Percentiles rank a stretch among this genome's conserved stretches.
These are phyloP conservation scores for Rubia peregrina DNA, from an alignment of 305 asterid genomes.

Conservation along the genomic window DNA sequence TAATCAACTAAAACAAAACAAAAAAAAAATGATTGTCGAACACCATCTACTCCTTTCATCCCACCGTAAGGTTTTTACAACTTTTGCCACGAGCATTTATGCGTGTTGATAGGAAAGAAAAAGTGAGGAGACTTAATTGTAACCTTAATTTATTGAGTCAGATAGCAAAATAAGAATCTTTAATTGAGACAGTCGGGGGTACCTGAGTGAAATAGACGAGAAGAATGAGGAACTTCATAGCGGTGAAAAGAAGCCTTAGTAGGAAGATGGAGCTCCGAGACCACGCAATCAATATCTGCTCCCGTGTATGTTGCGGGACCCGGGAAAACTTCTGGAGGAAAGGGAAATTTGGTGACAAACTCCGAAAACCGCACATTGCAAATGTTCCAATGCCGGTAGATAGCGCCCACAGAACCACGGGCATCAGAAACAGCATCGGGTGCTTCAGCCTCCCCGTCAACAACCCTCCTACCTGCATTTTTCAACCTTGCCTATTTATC, in stretches of 20 bases:
- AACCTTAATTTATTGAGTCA: too few species aligned
- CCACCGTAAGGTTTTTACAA: too few species aligned
- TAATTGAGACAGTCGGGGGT: too few species aligned
- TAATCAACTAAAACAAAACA: too few species aligned
- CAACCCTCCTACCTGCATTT: conserved; percentile 35
- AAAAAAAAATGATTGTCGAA: too few species aligned
- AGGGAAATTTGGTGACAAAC: conserved; percentile 51
- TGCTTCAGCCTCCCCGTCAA: conserved; percentile 41
- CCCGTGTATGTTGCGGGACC: conserved; percentile 35
- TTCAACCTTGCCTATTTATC: neutral
- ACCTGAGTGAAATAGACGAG: conserved; percentile 68
- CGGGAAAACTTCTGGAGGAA: conserved; percentile 46
- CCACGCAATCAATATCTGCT: conserved; percentile 48
- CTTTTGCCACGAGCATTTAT: too few species aligned
- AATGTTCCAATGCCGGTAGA: conserved; percentile 66
- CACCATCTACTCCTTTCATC: too few species aligned
- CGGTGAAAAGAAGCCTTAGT: conserved; percentile 39
- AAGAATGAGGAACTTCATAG: conserved; percentile 38
- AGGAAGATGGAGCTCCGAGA: conserved; percentile 43
- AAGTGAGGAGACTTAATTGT: too few species aligned
- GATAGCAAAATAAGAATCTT: too few species aligned
- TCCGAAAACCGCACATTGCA: conserved; percentile 46
- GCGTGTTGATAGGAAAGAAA: too few species aligned
- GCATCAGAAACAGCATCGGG: conserved; percentile 41
- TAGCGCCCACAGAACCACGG: conserved; percentile 34